A percentile compares a stretch with the other conserved stretches of the same genome.
Conservation (phyloP, 2,329 filamentous ascomycete species). For the Stromatinia cepivora region DNA sequence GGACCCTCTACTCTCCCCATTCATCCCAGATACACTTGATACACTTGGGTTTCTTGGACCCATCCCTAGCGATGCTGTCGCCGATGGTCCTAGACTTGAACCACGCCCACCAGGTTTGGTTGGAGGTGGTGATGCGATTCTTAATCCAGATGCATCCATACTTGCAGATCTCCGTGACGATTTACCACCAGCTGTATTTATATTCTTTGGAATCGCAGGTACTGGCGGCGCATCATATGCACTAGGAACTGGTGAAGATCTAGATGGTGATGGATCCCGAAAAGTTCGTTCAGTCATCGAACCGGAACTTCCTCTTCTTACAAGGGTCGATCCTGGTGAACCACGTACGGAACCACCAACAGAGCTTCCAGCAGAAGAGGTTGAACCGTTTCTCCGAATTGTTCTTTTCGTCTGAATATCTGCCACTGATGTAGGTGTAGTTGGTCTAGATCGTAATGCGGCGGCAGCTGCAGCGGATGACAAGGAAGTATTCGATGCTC, state of each 20-base stretch:
- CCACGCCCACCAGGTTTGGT: slow-evolving; percentile 37
- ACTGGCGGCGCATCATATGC: slow-evolving; percentile 66
- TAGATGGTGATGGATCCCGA: slow-evolving; percentile 68
- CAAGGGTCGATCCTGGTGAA: slow-evolving; percentile 49
- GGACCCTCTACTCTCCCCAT: slow-evolving; percentile 45
- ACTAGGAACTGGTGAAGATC: slow-evolving; percentile 44
- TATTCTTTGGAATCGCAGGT: slow-evolving; percentile 64
- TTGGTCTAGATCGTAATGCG: slow-evolving; percentile 75
- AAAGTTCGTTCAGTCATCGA: slow-evolving; percentile 93
- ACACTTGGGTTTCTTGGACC: slow-evolving; percentile 35
- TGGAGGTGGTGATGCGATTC: slow-evolving; percentile 39
- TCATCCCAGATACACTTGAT: slow-evolving; percentile 44
- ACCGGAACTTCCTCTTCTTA: slow-evolving; percentile 66
- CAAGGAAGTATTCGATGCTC: slow-evolving; percentile 63
- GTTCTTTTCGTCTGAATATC: slow-evolving; percentile 88
- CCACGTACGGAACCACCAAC: slow-evolving; percentile 45
- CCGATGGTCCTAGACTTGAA: slow-evolving; percentile 36
- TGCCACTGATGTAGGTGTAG: slow-evolving; percentile 75
- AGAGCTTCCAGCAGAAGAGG: slow-evolving; percentile 63
- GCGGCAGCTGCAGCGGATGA: slow-evolving; percentile 86
- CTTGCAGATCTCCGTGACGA: slow-evolving; percentile 41
- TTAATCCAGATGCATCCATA: slow-evolving; percentile 42
- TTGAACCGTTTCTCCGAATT: slow-evolving; percentile 68
- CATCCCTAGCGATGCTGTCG: slow-evolving; percentile 29
- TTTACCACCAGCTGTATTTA: slow-evolving; percentile 39